A percentile compares a stretch with the other conserved stretches of the same genome.
Conservation (phyloP, 1,139 yeast genomes). For the Lodderomyces pseudojiufengensis region DNA sequence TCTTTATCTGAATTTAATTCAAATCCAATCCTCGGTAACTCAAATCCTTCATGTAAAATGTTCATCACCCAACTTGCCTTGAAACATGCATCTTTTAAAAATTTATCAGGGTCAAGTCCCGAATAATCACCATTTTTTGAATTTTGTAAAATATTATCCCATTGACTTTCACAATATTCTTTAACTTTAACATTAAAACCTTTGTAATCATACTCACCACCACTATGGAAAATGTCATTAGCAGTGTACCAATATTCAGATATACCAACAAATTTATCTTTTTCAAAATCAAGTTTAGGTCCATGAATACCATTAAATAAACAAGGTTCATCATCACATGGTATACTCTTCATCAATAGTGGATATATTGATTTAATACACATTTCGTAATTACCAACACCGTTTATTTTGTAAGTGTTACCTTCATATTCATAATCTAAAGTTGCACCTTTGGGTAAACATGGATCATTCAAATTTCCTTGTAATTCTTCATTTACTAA, state of each 20-base stretch:
- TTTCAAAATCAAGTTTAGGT: slow-evolving; percentile 65
- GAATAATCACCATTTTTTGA: slow-evolving; percentile 52
- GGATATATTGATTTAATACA: slow-evolving; percentile 71
- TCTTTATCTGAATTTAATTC: slow-evolving; percentile 28
- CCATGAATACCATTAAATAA: slow-evolving; percentile 79
- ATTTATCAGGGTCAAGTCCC: slow-evolving; percentile 40
- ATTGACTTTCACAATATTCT: slow-evolving; percentile 62
- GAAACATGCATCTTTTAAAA: slow-evolving; percentile 66
- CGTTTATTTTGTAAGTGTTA: slow-evolving; percentile 47
- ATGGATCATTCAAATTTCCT: slow-evolving; percentile 55
- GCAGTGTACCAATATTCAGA: slow-evolving; percentile 88
- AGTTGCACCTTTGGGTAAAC: slow-evolving; percentile 63
- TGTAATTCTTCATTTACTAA: slow-evolving; percentile 19
- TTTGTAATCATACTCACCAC: slow-evolving; percentile 69
- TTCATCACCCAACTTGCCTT: slow-evolving; percentile 81
- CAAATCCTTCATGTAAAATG: slow-evolving; percentile 75
- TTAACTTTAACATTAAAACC: slow-evolving; percentile 58
- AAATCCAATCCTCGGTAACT: slow-evolving; percentile 59
- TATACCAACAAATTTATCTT: slow-evolving; percentile 71
- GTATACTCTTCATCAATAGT: slow-evolving; percentile 62
- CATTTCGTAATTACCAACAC: slow-evolving; percentile 66
- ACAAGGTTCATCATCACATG: slow-evolving; percentile 72
- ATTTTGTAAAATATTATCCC: slow-evolving; percentile 51
- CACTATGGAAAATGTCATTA: slow-evolving; percentile 72
- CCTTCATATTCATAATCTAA: slow-evolving; percentile 38